phyloP scores from a whole-genome alignment of 306 rosid species.

The Malus sieversii region DNA sequence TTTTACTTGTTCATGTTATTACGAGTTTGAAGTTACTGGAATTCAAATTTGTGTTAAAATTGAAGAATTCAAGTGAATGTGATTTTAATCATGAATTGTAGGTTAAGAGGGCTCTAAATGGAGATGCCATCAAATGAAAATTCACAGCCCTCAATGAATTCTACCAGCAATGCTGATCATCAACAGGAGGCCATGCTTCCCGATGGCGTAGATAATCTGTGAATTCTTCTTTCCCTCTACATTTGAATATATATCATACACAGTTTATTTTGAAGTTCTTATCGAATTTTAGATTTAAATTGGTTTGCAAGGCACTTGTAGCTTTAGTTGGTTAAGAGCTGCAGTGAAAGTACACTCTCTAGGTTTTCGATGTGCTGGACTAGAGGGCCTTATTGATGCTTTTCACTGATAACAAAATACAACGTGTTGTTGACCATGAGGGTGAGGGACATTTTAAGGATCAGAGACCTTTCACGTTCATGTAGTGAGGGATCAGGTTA shows the following conservation, averaged over 20 bases:
- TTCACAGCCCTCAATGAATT: slow-evolving; percentile 19
- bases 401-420: neutral
- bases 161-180: slow-evolving; percentile 36
- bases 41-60: neutral
- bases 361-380: no score
- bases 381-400: neutral
- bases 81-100: neutral
- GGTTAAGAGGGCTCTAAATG: slow-evolving; percentile 24
- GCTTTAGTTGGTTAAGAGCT: no score
- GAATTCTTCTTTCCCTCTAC: neutral
- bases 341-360: neutral
- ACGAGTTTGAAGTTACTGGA: neutral
- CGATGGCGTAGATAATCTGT: slow-evolving; percentile 30
- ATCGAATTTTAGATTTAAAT: neutral
- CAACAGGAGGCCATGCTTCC: slow-evolving; percentile 23
- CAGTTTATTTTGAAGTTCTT: neutral
- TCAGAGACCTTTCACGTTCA: neutral
- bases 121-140: slow-evolving; percentile 40
- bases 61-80: neutral
- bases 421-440: neutral
- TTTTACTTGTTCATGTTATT: neutral
- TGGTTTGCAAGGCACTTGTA: neutral
- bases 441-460: neutral
- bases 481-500: neutral
- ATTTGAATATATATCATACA: neutral